Evolutionary conservation across 768 basidiomycete genomes (phyloP), one percentile per base, ranked within the genome.

Genomic region (Cystobasidium onofrii): DNA sequence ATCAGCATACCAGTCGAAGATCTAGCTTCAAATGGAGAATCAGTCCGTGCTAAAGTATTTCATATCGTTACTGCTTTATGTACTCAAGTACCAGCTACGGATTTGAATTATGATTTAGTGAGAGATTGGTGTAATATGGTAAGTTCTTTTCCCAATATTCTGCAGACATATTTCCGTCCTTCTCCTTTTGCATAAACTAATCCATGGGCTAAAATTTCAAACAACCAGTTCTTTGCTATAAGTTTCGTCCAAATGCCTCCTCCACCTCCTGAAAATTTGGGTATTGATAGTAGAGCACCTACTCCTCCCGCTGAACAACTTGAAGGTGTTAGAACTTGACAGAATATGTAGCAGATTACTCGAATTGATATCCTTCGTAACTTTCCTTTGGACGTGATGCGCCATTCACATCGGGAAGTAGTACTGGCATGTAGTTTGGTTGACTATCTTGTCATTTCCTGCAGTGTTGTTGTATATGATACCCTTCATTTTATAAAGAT

Each of bases 81-180:
- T n/a, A 41, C 39, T 20, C 61, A 63, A 41, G 31, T 63, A 41
- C 61, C 61, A 23, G 61, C 61, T 23, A 63, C 29, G 31, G 23
- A 63, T 41, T 25, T 63, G n/a, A 63, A 63, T 25, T 63, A 33
- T 31, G 61, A 63, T 33, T 25, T 63, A 20, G 61, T 63, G 7
- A 7, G 61, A 25, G 61, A 63, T 31, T 63, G 61, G 61, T 63
- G 39, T 34, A 63, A 63, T 34, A 63, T 63, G 61, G 61, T 63
- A n/a, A 33, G 61, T 61, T 63, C 31, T 25, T 57, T 25, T 57
- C 18, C 23, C n/a, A n/a, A n/a, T n/a, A n/a, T n/a, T n/a, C n/a
- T n/a, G n/a, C n/a, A n/a, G n/a, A n/a, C n/a, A n/a, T n/a, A n/a
- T n/a, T n/a, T n/a, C n/a, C n/a, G n/a, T n/a, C n/a, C 54, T 25